Base-by-base conservation (phyloP, 257 asterid genomes). In the Solanum infundibuliforme region DNA sequence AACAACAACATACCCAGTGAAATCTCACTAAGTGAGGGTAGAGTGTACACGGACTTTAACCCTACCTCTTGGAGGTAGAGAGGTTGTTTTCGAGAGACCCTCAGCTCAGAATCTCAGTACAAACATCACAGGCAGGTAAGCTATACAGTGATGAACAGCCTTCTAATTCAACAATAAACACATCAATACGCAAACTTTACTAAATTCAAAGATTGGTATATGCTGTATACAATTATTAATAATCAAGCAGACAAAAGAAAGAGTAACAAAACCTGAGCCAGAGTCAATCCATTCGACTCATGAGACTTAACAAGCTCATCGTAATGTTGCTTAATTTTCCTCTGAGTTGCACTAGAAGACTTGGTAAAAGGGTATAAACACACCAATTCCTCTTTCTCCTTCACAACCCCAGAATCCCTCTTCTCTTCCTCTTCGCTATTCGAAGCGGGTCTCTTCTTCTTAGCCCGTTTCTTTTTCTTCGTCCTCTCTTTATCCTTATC, bases 271-370 rank as follows among this genome's bases (percentile, higher is more conserved):
- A 95, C 98, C 98, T 96, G 97, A 87, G 92, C 95, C 88, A 91
- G 91, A 27, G 95, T 96, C 90, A 94, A 91, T 66, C 93, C 94
- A 35, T 92, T 93, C 89, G 98, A 92, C 88, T 91, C 97, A 84
- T 96, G 94, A 76, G 96, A 94, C 93, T 90, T 95, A 18, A 93
- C 97, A 88, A 96, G 95, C 84, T 93, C 94, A 89, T 96, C 98
- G 88, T 95, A 95, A 65, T 93, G 95, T 71, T 91, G 94, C 90
- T 93, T 96, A 86, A 96, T 93, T 89, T 93, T 96, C 90, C 98
- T 94, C 72, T 96, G 99, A 84, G 94, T 91, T 34, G 96, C 94
- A 88, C 98, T 95, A 1, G 92, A 89, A 62, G 95, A 91, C 85
- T 93, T 93, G 7, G 96, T 93, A 86, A 93, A 95, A 9, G 98